Conservation (phyloP, 345 rosid species). For the Bretschneidera sinensis region DNA sequence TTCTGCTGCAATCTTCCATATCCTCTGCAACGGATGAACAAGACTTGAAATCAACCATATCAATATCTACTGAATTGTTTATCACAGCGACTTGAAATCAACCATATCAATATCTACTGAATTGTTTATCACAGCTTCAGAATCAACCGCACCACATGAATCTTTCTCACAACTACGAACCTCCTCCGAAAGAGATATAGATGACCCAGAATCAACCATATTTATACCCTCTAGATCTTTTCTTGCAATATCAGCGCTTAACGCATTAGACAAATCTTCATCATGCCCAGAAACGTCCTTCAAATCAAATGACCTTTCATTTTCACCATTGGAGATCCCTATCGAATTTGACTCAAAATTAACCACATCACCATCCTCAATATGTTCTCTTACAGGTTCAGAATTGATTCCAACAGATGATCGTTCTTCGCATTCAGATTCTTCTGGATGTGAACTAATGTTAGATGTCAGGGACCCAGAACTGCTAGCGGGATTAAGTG, state of each 20-base stretch:
- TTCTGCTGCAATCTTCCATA: no score
- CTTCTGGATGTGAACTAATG: conserved; percentile 22
- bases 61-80: background rate
- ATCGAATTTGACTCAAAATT: background rate
- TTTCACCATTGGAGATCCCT: background rate
- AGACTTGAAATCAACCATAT: conserved; percentile 5
- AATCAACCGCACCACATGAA: background rate
- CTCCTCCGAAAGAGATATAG: background rate
- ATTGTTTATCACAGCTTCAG: background rate
- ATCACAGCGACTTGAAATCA: conserved; percentile 1
- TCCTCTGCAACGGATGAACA: no score
- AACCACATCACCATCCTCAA: background rate
- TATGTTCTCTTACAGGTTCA: background rate
- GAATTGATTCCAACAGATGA: background rate
- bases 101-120: background rate
- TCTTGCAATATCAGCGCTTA: no score
- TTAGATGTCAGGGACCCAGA: conserved; percentile 17
- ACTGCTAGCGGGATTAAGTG: conserved; percentile 3
- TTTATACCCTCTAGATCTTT: background rate
- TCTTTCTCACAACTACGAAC: conserved; percentile 8
- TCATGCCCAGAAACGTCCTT: conserved; percentile 4
- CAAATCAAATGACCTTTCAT: background rate
- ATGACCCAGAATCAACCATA: background rate
- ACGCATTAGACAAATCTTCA: background rate
- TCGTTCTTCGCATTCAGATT: conserved; percentile 18